Conservation (phyloP, 129 eudicot genomes). For the Tagetes patula region DNA sequence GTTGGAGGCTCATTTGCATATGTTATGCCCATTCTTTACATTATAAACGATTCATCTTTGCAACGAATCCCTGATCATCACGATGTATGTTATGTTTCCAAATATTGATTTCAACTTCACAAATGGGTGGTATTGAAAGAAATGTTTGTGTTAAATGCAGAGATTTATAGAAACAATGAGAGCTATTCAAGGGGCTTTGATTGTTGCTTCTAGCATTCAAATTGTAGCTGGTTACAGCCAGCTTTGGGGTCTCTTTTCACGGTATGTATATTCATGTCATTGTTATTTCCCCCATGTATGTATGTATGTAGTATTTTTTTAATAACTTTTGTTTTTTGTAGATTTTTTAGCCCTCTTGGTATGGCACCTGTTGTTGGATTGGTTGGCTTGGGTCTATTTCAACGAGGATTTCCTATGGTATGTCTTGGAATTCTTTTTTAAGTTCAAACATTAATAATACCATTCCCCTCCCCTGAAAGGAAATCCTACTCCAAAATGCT, state of each 20-base stretch:
- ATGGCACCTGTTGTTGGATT: constrained; percentile 99
- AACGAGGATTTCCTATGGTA: constrained; percentile 91
- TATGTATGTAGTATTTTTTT: no score
- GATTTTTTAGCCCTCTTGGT: constrained; percentile 98
- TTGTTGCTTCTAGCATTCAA: constrained; percentile 87
- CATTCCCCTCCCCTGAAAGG: background rate
- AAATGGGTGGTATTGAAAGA: constrained; percentile 12
- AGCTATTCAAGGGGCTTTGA: constrained; percentile 97
- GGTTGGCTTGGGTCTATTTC: constrained; percentile 91
- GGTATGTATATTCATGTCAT: constrained; percentile 42
- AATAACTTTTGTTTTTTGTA: constrained; percentile 5
- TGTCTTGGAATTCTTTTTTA: constrained; percentile 20
- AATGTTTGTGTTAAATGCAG: constrained; percentile 39
- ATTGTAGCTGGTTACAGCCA: constrained; percentile 95
- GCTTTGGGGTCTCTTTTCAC: constrained; percentile 95
- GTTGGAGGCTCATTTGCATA: constrained; percentile 97
- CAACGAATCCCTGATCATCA: constrained; percentile 68
- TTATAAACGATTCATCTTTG: constrained; percentile 77
- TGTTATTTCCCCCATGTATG: background rate
- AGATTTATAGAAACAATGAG: constrained; percentile 96
- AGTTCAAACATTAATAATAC: background rate
- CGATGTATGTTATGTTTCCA: constrained; percentile 46
- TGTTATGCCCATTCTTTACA: constrained; percentile 79
- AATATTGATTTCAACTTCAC: no score
- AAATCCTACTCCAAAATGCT: background rate